Evolutionary conservation across 352 stramenopile species (phyloP).

Genomic region (Globisporangium barbulae): DNA sequence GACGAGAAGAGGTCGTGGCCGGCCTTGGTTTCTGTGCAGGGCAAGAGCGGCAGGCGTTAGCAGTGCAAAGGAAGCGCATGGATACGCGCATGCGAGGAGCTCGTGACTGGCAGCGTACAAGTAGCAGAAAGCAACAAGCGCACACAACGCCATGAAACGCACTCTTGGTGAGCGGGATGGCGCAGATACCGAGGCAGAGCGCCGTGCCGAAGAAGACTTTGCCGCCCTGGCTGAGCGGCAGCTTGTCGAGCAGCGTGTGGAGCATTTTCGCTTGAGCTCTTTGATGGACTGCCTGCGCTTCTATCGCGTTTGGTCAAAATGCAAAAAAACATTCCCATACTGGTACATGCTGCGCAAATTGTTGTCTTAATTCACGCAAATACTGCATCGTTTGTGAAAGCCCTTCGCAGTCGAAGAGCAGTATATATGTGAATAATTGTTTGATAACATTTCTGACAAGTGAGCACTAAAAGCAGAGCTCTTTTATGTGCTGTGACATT

Average conservation of each 20-base stretch:
- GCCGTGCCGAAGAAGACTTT: conserved; percentile 73
- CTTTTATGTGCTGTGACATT: too few species aligned
- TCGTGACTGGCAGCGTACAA: neutral
- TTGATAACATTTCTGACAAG: too few species aligned
- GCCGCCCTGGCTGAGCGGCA: conserved; percentile 60
- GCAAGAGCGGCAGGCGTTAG: neutral
- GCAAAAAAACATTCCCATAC: too few species aligned
- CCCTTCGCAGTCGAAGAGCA: too few species aligned
- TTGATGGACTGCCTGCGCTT: neutral
- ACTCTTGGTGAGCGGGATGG: conserved; percentile 67
- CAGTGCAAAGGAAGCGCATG: conserved; percentile 3
- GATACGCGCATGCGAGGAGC: neutral
- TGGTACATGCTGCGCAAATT: too few species aligned
- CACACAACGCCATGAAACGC: conserved; percentile 2
- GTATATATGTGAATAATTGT: too few species aligned
- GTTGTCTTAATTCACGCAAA: too few species aligned
- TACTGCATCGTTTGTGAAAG: too few species aligned
- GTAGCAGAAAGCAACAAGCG: neutral
- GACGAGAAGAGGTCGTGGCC: conserved; percentile 85
- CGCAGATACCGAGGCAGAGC: conserved; percentile 67
- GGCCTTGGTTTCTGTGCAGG: conserved; percentile 59
- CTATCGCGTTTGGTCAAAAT: neutral
- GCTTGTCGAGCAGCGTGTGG: conserved; percentile 57
- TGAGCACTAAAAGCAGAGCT: too few species aligned
- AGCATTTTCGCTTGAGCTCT: conserved; percentile 32